Evolutionary conservation across 2,329 filamentous ascomycete genomes (phyloP).

Genomic region (Pseudocercospora pini-densiflorae): DNA sequence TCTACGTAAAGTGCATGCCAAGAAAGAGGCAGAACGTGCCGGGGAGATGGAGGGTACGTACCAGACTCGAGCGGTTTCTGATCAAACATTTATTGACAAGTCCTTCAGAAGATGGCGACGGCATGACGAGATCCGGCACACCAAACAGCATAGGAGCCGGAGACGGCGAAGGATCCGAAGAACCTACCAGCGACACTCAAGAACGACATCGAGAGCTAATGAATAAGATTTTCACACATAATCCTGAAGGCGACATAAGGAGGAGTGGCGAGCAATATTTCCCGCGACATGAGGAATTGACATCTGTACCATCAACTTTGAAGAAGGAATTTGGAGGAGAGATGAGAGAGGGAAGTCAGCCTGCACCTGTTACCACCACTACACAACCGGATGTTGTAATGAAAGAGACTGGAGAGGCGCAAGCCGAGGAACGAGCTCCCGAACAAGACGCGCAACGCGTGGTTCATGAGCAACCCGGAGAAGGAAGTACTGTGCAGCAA

Average conservation of each 20-base stretch:
- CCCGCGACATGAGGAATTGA: slow-evolving; percentile 23
- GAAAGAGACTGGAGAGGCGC: slow-evolving; percentile 17
- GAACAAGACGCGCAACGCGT: slow-evolving; percentile 5
- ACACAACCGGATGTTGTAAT: slow-evolving; percentile 22
- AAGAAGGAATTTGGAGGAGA: slow-evolving; percentile 19
- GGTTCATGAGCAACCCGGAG: background rate
- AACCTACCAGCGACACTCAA: slow-evolving; percentile 26
- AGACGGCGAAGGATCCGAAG: slow-evolving; percentile 27
- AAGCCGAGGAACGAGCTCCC: slow-evolving; percentile 8
- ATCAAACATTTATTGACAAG: slow-evolving; percentile 14
- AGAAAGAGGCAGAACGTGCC: slow-evolving; percentile 49
- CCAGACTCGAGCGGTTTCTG: slow-evolving; percentile 11
- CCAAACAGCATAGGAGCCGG: slow-evolving; percentile 25
- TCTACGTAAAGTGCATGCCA: slow-evolving; percentile 55
- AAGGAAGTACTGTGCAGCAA: background rate
- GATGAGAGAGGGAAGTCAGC: slow-evolving; percentile 1
- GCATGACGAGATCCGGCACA: slow-evolving; percentile 27
- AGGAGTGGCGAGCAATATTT: slow-evolving; percentile 31
- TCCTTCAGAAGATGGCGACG: slow-evolving; percentile 14
- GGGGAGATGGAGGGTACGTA: slow-evolving; percentile 33
- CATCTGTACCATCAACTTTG: slow-evolving; percentile 8
- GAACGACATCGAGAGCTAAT: slow-evolving; percentile 38
- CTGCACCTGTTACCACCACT: background rate
- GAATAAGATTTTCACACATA: slow-evolving; percentile 37
- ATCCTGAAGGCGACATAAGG: slow-evolving; percentile 24